Conservation (phyloP, 1,284 basidiomycete species). For the Puccinia hordei region DNA sequence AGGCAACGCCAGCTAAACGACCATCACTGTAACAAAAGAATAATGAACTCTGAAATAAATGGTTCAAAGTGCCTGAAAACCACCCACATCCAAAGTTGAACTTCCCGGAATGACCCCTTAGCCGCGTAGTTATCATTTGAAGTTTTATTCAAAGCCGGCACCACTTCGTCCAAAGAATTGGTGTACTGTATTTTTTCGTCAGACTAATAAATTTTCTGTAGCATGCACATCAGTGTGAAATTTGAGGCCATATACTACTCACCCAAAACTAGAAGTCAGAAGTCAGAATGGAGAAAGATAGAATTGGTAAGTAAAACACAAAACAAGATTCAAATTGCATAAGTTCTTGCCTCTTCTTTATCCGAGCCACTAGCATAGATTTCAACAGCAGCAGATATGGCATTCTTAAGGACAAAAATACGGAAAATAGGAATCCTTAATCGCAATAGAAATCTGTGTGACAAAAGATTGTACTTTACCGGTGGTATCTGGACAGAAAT, state of each 20-base stretch:
- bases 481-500: conserved; percentile 26
- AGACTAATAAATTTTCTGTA: conserved; percentile 12
- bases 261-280: conserved; percentile 49
- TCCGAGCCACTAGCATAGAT: conserved; percentile 50
- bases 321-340: neutral
- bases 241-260: neutral
- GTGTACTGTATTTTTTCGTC: conserved; percentile 29
- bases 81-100: conserved; percentile 67
- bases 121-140: conserved; percentile 62
- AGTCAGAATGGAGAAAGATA: neutral
- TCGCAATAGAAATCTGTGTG: neutral
- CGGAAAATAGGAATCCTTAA: neutral
- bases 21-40: conserved; percentile 64
- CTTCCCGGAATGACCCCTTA: conserved; percentile 75
- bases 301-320: neutral
- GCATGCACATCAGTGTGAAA: neutral
- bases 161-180: conserved; percentile 43
- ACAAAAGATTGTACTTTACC: neutral
- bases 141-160: conserved; percentile 63
- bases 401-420: conserved; percentile 18
- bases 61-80: neutral
- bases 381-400: conserved; percentile 43
- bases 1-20: conserved; percentile 71
- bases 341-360: conserved; percentile 40
- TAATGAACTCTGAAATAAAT: neutral